A percentile compares a stretch with the other conserved stretches of the same genome.
Evolutionary conservation across 768 basidiomycete genomes (phyloP).

Genomic region (Austroboletus eburneus): DNA sequence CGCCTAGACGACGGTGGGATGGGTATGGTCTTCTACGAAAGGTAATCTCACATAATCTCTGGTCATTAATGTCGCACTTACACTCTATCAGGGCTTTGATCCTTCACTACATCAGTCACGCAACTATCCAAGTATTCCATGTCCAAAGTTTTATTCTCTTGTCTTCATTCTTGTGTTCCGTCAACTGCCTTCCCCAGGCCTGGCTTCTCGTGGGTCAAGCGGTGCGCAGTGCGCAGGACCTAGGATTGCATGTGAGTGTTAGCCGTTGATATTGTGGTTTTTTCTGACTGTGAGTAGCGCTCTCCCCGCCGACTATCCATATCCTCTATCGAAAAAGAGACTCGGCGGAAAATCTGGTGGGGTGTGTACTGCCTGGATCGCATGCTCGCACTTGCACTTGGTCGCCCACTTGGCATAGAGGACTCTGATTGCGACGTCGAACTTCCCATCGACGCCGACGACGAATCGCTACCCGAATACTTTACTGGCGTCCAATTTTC

Average conservation of each 20-base stretch:
- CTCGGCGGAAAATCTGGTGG: conserved; percentile 92
- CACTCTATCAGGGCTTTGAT: conserved; percentile 69
- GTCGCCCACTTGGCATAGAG: conserved; percentile 83
- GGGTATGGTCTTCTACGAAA: conserved; percentile 88
- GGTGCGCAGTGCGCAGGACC: conserved; percentile 83
- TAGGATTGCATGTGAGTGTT: conserved; percentile 80
- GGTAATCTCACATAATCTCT: conserved; percentile 41
- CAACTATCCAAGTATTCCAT: conserved; percentile 78
- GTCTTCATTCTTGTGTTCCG: conserved; percentile 87
- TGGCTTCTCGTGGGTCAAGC: conserved; percentile 93
- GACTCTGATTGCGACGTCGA: conserved; percentile 91
- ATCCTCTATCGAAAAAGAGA: conserved; percentile 79
- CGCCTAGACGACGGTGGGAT: conserved; percentile 74
- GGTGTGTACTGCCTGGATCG: conserved; percentile 86
- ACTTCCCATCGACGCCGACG: conserved; percentile 78
- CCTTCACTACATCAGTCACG: conserved; percentile 87
- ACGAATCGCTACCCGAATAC: conserved; percentile 69
- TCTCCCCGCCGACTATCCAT: conserved; percentile 73
- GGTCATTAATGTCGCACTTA: neutral
- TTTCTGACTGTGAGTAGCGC: conserved; percentile 47
- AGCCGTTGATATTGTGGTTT: neutral
- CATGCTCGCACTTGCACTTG: conserved; percentile 88
- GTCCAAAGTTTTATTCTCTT: conserved; percentile 88
- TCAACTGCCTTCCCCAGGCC: conserved; percentile 91
- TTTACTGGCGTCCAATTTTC: conserved; percentile 59